Base-by-base conservation (phyloP, 495 filamentous ascomycete genomes). In the Xylaria bambusicola region DNA sequence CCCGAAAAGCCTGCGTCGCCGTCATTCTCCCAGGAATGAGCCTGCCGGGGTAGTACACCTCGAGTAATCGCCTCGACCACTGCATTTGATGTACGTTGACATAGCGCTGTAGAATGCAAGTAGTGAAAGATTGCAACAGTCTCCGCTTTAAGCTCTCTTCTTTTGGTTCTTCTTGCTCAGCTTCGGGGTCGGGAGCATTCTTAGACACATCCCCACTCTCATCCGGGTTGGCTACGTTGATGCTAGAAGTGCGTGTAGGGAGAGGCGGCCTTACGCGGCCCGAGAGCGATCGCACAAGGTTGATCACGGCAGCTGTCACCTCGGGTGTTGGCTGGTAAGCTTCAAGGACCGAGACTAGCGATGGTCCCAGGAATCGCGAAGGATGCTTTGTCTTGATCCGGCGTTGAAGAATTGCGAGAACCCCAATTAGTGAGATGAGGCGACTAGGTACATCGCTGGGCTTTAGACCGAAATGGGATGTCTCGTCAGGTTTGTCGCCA, bases 351-450 rank as follows among this genome's bases (percentile, higher is more conserved):
- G 91, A 89, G 58, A 90, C 87, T 15, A 98, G 82, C 29, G 91
- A 91, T 1, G 90, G 90, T n/a, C 90, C 90, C 29, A 98, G 80
- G 71, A 98, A 98, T 17, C 93, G 88, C 56, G 91, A 95, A 2
- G 94, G 94, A 56, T 88, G 88, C 73, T 92, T 93, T 2, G 94
- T 94, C 70, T 89, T 86, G 70, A 98, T 93, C 42, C 94, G 86
- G 15, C 81, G 82, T 70, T 97, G 94, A 7, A 97, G 82, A n/a
- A 89, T 87, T 3, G 86, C 84, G 2, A 98, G 85, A 79, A 97
- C 88, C 20, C 84, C 83, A 31, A 96, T 71, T 2, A 98, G 79
- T 8, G 84, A 82, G 60, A 88, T 85, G 80, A 96, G 96, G 58
- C 91, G 80, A 35, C 70, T 65, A 42, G 69, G 63, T 45, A 66